Percentiles rank a stretch among this genome's conserved stretches.
These are phyloP conservation scores for Cucurbitaria berberidis DNA, from an alignment of 2,329 filamentous ascomycete genomes.

Conservation along the genomic window DNA sequence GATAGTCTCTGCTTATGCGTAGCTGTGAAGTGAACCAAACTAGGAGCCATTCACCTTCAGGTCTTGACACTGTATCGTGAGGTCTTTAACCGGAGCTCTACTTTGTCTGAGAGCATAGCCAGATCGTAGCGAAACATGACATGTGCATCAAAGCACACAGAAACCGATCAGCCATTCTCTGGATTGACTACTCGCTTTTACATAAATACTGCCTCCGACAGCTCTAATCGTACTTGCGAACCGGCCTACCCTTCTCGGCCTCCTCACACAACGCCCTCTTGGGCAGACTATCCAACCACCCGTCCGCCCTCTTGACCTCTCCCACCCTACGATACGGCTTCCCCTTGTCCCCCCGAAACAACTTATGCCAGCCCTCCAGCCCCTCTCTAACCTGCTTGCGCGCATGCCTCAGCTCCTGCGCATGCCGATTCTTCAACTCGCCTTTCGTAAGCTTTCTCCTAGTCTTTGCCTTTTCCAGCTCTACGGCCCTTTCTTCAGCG, in stretches of 20 bases:
- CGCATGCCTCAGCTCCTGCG: slow-evolving; percentile 70
- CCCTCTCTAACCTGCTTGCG: slow-evolving; percentile 68
- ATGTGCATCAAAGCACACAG: neutral
- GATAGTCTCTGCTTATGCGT: neutral
- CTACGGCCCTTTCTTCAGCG: slow-evolving; percentile 32
- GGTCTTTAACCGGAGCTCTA: too few species aligned
- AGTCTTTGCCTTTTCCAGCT: slow-evolving; percentile 35
- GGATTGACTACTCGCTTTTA: neutral
- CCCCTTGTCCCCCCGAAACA: slow-evolving; percentile 73
- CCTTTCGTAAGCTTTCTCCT: slow-evolving; percentile 29
- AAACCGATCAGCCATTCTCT: too few species aligned
- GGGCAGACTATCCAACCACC: slow-evolving; percentile 65
- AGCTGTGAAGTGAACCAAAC: neutral
- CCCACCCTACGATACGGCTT: slow-evolving; percentile 85
- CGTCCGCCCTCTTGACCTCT: slow-evolving; percentile 67
- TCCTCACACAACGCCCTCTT: slow-evolving; percentile 71
- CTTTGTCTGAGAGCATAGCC: neutral
- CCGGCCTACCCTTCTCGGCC: slow-evolving; percentile 71
- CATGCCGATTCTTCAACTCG: slow-evolving; percentile 59
- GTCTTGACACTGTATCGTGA: neutral
- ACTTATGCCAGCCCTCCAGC: slow-evolving; percentile 80
- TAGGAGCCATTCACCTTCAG: too few species aligned
- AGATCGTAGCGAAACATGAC: neutral
- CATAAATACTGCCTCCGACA: neutral
- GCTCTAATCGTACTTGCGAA: slow-evolving; percentile 44